Conservation (phyloP, 441 rosid genomes). For the Breynia disticha region DNA sequence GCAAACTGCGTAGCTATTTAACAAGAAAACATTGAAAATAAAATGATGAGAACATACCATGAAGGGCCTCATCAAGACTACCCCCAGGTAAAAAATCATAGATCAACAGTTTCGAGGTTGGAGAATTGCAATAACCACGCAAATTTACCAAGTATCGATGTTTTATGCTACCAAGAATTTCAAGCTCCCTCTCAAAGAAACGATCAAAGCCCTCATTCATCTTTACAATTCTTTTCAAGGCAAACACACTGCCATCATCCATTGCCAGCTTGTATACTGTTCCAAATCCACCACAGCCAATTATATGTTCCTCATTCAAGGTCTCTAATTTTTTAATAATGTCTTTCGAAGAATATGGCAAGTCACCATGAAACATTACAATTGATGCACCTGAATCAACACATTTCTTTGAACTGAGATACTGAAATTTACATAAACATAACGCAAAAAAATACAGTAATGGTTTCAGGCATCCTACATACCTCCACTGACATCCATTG, state of each 20-base stretch:
- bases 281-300: slow-evolving; percentile 94
- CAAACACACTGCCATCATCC: slow-evolving; percentile 95
- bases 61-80: slow-evolving; percentile 97
- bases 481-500: slow-evolving; percentile 91
- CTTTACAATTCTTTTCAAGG: slow-evolving; percentile 80
- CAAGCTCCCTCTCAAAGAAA: slow-evolving; percentile 93
- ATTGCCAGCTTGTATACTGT: slow-evolving; percentile 88
- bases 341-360: slow-evolving; percentile 94
- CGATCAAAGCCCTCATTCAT: slow-evolving; percentile 92
- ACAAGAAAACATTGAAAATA: not conserved
- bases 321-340: slow-evolving; percentile 77
- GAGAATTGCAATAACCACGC: slow-evolving; percentile 97
- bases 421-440: slow-evolving; percentile 11
- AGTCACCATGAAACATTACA: slow-evolving; percentile 96
- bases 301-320: slow-evolving; percentile 76
- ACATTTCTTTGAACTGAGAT: slow-evolving; percentile 8
- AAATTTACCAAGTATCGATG: slow-evolving; percentile 89
- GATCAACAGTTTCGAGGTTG: slow-evolving; percentile 80
- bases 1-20: not conserved
- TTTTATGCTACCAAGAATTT: slow-evolving; percentile 97
- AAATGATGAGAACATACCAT: slow-evolving; percentile 41
- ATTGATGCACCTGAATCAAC: slow-evolving; percentile 75
- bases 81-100: slow-evolving; percentile 95
- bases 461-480: slow-evolving; percentile 1
- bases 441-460: not conserved